These are phyloP conservation scores for Avena insularis DNA, from an alignment of 176 grass and related monocot species.

Conservation along the genomic window DNA sequence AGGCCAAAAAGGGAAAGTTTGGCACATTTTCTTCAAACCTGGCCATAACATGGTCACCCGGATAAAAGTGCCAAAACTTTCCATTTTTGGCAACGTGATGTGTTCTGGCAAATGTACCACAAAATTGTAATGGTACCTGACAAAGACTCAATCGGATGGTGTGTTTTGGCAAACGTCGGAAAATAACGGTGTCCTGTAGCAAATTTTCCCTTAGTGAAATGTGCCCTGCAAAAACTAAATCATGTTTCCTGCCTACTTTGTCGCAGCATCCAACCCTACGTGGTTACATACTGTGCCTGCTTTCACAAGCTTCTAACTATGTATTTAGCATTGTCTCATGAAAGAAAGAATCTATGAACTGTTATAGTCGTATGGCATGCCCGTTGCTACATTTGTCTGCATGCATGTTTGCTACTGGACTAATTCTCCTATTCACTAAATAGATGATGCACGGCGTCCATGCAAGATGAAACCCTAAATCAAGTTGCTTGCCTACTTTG, in stretches of 20 bases:
- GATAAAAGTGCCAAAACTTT: too few relatives aligned
- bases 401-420: background rate
- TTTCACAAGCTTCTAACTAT: background rate
- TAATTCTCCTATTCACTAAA: background rate
- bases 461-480: background rate
- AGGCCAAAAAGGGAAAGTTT: too few relatives aligned
- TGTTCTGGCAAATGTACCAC: too few relatives aligned
- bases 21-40: too few relatives aligned
- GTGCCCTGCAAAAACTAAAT: background rate
- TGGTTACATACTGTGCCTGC: background rate
- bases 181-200: too few relatives aligned
- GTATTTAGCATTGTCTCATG: background rate
- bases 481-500: background rate
- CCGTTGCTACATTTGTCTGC: background rate
- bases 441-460: background rate
- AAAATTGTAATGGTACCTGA: too few relatives aligned
- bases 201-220: background rate
- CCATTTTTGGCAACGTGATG: too few relatives aligned
- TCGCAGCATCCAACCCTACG: background rate
- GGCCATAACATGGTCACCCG: too few relatives aligned
- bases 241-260: background rate
- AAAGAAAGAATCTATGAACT: background rate
- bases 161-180: too few relatives aligned
- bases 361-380: background rate
- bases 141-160: too few relatives aligned